Percentiles rank a stretch among this genome's conserved stretches.
Conservation (phyloP, 495 filamentous ascomycete genomes). For the Aspergillus funiculosus region DNA sequence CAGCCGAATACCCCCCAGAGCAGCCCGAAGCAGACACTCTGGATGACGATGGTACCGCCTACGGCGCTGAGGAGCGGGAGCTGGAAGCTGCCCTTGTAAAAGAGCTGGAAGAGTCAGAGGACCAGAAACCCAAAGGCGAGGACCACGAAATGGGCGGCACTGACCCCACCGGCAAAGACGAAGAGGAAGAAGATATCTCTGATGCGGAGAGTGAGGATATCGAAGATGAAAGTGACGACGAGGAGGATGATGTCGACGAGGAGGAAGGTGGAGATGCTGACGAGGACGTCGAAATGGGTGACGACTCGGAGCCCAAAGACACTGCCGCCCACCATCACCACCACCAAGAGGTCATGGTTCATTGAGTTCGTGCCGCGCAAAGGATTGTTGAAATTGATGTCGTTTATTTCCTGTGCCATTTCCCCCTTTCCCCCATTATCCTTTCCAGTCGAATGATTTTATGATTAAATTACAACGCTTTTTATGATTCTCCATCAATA, state of each 20-base stretch:
- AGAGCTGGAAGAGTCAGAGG: conserved; percentile 55
- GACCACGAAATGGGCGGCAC: conserved; percentile 82
- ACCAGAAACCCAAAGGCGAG: conserved; percentile 44
- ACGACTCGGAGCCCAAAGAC: conserved; percentile 48
- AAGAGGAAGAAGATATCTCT: conserved; percentile 67
- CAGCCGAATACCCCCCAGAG: conserved; percentile 92
- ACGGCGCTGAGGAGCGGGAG: conserved; percentile 71
- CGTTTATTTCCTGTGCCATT: conserved; percentile 4
- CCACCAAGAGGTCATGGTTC: conserved; percentile 49
- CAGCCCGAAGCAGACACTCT: conserved; percentile 88
- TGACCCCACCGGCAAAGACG: conserved; percentile 53
- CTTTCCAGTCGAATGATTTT: conserved; percentile 22
- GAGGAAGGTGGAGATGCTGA: conserved; percentile 64
- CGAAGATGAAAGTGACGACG: conserved; percentile 86
- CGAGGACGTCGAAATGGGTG: conserved; percentile 81
- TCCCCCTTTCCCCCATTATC: conserved; percentile 3
- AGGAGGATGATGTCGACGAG: conserved; percentile 78
- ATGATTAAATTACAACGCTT: conserved; percentile 32
- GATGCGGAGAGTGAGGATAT: conserved; percentile 93
- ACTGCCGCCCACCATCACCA: conserved; percentile 34
- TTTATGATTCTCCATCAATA: conserved; percentile 25
- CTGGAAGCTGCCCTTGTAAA: conserved; percentile 48
- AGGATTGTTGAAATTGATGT: not conserved
- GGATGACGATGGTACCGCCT: conserved; percentile 76
- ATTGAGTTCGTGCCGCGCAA: conserved; percentile 29